Conservation (phyloP, 2,329 filamentous ascomycete species). For the Apiospora saccharicola region DNA sequence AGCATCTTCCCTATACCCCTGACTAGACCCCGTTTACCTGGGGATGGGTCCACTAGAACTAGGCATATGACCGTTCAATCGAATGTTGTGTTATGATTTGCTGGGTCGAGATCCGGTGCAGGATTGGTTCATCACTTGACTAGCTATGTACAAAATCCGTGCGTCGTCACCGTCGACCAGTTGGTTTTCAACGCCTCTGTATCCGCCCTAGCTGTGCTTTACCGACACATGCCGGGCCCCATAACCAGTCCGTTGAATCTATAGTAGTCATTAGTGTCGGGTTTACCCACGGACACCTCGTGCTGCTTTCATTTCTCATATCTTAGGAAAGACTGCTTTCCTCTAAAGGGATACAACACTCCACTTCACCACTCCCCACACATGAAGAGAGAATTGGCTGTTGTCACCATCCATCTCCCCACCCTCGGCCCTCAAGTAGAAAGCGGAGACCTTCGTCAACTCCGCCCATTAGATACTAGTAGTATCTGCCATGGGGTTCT, state of each 20-base stretch:
- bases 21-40: constrained; percentile 5
- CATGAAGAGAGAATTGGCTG: neutral
- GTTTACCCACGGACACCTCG: constrained; percentile 12
- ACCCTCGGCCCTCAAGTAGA: neutral
- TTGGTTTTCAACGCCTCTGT: constrained; percentile 14
- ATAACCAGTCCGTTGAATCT: constrained; percentile 15
- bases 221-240: constrained; percentile 5
- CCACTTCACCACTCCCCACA: neutral
- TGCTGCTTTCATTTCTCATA: constrained; percentile 19
- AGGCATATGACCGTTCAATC: constrained; percentile 4
- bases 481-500: constrained; percentile 58
- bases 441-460: neutral
- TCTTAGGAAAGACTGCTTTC: constrained; percentile 15
- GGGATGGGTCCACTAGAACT: constrained; percentile 11
- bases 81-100: constrained; percentile 21
- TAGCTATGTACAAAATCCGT: constrained; percentile 14
- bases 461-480: constrained; percentile 23
- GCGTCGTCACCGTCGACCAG: constrained; percentile 2
- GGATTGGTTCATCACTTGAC: constrained; percentile 11
- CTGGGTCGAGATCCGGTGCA: constrained; percentile 1
- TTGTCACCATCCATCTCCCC: constrained; percentile 10
- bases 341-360: constrained; percentile 8
- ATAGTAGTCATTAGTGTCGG: constrained; percentile 18
- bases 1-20: neutral
- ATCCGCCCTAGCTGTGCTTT: constrained; percentile 11